Base-by-base conservation (phyloP, 371 early-diverging fungal species). In the Mucor lusitanicus region DNA sequence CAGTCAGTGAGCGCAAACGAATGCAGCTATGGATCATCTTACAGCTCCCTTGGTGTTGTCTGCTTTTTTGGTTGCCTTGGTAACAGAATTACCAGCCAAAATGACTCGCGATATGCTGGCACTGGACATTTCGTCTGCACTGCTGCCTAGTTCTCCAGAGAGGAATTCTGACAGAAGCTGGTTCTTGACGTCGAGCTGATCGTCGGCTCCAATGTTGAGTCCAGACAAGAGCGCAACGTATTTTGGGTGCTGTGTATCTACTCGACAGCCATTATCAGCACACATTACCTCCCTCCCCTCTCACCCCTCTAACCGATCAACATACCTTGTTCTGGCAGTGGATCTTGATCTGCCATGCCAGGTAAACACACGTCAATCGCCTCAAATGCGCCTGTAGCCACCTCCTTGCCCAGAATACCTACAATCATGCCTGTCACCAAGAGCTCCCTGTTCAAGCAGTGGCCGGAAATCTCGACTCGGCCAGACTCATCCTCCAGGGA, bases 401-500 rank as follows among this genome's bases (percentile, higher is more conserved):
- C 88, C 74, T 95, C 94, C 58, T 73, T 76, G 7, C 97, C 97
- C 33, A 95, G 81, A 37, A 92, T 82, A 12, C 87, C 96, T 25
- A 90, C 82, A 8, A 97, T 83, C 33, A 88, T 73, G 79, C 87
- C 94, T 6, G 95, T 93, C 13, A 93, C 88, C 58, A 93, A 74
- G 23, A 81, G 64, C 28, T 78, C 75, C 21, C 75, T 72, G 17
- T 81, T 68, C 21, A 91, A 37, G n/a, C 80, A 66, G 5, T 67
- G 66, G 13, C 91, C 97, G 32, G 68, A 74, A 44, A 90, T 80
- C 71, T 70, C 80, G 65, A 97, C 84, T 39, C 97, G 88, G 1
- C 98, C 97, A 1, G 94, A 94, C 71, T 97, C 97, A 76, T 97
- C 98, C 68, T 97, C 98, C 46, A 97, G 68, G 9, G 85, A 78